Conservation (phyloP, 805 yeast species). For the Brettanomyces custersianus region DNA sequence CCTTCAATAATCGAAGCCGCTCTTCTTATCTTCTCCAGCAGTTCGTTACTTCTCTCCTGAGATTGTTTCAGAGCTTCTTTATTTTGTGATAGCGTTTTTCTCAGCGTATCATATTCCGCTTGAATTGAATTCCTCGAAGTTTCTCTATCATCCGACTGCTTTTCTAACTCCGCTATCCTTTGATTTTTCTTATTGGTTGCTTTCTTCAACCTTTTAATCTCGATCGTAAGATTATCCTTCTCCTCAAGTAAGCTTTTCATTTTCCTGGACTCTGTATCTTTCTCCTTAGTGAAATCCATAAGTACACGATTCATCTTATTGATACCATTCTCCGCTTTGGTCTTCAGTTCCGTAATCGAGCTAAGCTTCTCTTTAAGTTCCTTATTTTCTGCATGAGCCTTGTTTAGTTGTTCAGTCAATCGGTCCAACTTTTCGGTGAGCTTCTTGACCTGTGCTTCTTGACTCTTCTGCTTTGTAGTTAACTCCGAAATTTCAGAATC, state of each 20-base stretch:
- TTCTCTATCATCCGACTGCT: constrained; percentile 16
- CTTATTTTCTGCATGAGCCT: constrained; percentile 14
- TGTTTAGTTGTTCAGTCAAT: constrained; percentile 11
- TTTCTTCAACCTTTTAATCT: constrained; percentile 24
- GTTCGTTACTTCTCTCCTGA: constrained; percentile 14
- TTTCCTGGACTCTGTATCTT: constrained; percentile 38
- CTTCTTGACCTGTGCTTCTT: constrained; percentile 26
- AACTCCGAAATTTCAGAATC: constrained; percentile 19
- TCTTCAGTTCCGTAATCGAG: constrained; percentile 27
- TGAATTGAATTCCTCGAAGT: constrained; percentile 8
- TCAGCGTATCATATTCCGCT: constrained; percentile 17
- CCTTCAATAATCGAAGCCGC: constrained; percentile 22
- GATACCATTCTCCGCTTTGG: constrained; percentile 70
- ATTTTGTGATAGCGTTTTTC: constrained; percentile 16
- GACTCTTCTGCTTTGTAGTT: constrained; percentile 14
- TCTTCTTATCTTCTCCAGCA: constrained; percentile 13
- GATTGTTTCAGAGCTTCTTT: constrained; percentile 17
- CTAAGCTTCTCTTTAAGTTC: constrained; percentile 23
- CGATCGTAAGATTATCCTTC: constrained; percentile 20
- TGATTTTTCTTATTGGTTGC: constrained; percentile 18
- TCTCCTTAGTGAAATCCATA: constrained; percentile 52
- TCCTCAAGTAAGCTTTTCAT: constrained; percentile 37
- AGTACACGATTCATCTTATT: constrained; percentile 86
- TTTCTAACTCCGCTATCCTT: constrained; percentile 15
- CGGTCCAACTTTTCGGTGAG: constrained; percentile 15